phyloP scores from a whole-genome alignment of 345 rosid species.

The Eucalyptus erythrocorys region DNA sequence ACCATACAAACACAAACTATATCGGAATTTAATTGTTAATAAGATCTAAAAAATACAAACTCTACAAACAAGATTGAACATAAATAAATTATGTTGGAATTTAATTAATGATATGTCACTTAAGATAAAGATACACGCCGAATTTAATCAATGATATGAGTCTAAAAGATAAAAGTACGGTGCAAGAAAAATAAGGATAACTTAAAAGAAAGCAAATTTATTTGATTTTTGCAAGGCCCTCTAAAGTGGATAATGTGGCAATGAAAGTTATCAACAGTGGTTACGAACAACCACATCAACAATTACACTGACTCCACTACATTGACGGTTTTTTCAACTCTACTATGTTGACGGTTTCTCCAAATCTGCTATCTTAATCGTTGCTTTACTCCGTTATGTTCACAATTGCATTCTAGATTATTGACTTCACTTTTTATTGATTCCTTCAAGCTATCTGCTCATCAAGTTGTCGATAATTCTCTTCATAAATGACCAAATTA shows the following conservation, averaged over 20 bases:
- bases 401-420: no score
- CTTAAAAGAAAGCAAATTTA: no score
- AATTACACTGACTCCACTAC: background rate
- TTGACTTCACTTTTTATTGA: background rate
- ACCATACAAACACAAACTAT: background rate
- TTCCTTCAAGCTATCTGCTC: accelerated
- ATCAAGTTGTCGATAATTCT: background rate
- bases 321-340: background rate
- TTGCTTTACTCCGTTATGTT: no score
- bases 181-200: background rate
- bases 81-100: no score
- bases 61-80: background rate
- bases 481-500: accelerated
- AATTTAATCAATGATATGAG: background rate
- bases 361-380: accelerated
- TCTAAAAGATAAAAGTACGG: background rate
- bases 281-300: accelerated
- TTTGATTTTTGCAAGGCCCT: background rate
- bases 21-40: background rate
- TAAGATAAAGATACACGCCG: background rate
- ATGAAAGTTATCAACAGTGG: background rate
- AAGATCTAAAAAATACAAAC: background rate
- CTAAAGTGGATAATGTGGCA: no score
- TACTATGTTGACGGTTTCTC: background rate
- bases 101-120: background rate